phyloP scores from a whole-genome alignment of 257 asterid genomes.

The Solanum virginianum region DNA sequence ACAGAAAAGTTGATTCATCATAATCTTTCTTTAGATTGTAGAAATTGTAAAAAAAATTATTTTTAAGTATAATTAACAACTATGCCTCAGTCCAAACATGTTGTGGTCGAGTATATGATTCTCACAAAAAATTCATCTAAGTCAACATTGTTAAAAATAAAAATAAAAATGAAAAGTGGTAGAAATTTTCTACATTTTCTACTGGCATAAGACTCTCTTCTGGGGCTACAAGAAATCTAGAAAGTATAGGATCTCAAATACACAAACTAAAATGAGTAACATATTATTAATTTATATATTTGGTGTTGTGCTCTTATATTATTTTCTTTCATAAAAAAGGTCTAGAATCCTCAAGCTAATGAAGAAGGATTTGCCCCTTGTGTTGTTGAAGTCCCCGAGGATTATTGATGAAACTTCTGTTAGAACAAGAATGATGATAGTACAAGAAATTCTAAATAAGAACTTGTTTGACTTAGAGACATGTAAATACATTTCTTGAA shows the following conservation, averaged over 20 bases:
- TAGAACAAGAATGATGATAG: no score
- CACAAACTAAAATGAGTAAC: not conserved
- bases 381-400: slow-evolving; percentile 71
- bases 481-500: no score
- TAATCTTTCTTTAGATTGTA: not conserved
- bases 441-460: no score
- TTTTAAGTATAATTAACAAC: not conserved
- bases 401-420: slow-evolving; percentile 37
- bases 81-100: not conserved
- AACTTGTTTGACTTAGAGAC: no score
- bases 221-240: not conserved
- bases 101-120: not conserved
- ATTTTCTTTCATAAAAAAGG: slow-evolving; percentile 28
- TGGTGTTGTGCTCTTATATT: not conserved
- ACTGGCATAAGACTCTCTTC: not conserved
- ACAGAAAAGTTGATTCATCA: not conserved
- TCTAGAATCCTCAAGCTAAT: slow-evolving; percentile 73
- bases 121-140: not conserved
- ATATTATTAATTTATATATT: not conserved
- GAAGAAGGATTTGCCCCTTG: slow-evolving; percentile 87
- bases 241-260: not conserved
- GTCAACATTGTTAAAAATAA: not conserved
- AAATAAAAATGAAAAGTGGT: not conserved
- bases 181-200: not conserved
- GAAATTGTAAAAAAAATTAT: not conserved